Conservation (phyloP, 2,329 filamentous ascomycete genomes). For the Monosporascus sp. region DNA sequence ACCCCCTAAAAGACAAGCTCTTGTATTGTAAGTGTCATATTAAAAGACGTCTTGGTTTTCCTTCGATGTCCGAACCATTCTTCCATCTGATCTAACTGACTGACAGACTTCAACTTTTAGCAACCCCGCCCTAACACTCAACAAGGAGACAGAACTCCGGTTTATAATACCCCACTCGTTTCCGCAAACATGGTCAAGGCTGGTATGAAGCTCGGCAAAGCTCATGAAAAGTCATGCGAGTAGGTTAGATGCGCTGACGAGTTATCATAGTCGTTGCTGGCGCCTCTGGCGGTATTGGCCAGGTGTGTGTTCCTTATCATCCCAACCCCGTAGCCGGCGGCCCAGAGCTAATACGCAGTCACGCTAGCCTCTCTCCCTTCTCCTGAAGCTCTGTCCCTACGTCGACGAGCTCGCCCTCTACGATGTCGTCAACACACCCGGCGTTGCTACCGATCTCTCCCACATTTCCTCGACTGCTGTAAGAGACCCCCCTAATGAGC, state of each 20-base stretch:
- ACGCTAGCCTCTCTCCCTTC: slow-evolving; percentile 82
- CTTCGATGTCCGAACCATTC: too few species aligned
- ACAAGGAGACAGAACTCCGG: background rate
- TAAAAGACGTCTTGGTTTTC: too few species aligned
- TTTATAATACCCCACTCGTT: slow-evolving; percentile 17
- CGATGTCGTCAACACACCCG: slow-evolving; percentile 98
- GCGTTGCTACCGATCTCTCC: slow-evolving; percentile 91
- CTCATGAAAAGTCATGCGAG: background rate
- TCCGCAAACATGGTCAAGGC: slow-evolving; percentile 52
- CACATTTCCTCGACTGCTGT: slow-evolving; percentile 91
- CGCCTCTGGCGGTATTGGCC: slow-evolving; percentile 96
- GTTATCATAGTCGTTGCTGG: slow-evolving; percentile 69
- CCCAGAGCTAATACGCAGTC: slow-evolving; percentile 12
- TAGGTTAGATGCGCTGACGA: slow-evolving; percentile 3
- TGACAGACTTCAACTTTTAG: background rate
- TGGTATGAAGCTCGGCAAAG: slow-evolving; percentile 35
- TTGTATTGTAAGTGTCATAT: too few species aligned
- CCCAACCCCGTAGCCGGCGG: background rate
- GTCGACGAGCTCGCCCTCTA: slow-evolving; percentile 93
- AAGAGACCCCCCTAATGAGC: slow-evolving; percentile 22
- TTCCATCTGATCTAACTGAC: background rate
- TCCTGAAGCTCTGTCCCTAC: slow-evolving; percentile 84
- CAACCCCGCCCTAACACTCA: background rate
- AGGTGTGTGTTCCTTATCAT: slow-evolving; percentile 53
- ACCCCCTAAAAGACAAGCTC: too few species aligned